These are phyloP conservation scores for Talaromyces sp. DNA, from an alignment of 2,329 filamentous ascomycete genomes.

Conservation along the genomic window DNA sequence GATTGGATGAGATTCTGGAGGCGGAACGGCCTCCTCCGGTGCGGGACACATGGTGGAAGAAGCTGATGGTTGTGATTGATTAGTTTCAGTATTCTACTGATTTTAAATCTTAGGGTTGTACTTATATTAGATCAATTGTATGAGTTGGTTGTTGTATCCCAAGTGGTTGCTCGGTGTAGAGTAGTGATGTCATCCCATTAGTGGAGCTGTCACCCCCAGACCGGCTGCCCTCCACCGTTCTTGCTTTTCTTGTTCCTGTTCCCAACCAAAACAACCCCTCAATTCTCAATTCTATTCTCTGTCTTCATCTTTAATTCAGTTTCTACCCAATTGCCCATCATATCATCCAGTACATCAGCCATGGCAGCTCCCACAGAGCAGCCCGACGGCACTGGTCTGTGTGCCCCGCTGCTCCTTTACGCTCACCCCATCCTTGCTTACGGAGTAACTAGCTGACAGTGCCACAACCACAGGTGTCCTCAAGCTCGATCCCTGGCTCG, in stretches of 20 bases:
- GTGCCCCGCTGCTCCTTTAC: slow-evolving; percentile 11
- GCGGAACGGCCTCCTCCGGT: slow-evolving; percentile 37
- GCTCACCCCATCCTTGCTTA: neutral
- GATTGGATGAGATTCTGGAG: slow-evolving; percentile 55
- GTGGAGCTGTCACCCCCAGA: slow-evolving; percentile 1
- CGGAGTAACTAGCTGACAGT: neutral
- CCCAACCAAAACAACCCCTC: neutral
- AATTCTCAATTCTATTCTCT: neutral
- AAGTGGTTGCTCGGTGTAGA: neutral
- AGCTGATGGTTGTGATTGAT: slow-evolving; percentile 33
- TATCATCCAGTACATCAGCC: neutral
- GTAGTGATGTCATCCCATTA: neutral
- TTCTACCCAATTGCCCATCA: neutral
- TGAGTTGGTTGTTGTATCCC: no score
- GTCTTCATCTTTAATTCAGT: neutral
- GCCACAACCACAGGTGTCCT: slow-evolving; percentile 69
- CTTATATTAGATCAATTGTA: neutral
- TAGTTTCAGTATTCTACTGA: slow-evolving; percentile 18
- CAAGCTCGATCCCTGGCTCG: slow-evolving; percentile 83
- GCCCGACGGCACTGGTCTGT: slow-evolving; percentile 20
- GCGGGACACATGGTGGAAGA: slow-evolving; percentile 36
- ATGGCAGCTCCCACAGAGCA: slow-evolving; percentile 18
- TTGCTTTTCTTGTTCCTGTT: slow-evolving; percentile 6
- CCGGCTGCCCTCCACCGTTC: neutral
- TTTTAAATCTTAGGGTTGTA: neutral